Evolutionary conservation across 2,329 filamentous ascomycete genomes (phyloP).

Genomic region (Aspergillus latus): DNA sequence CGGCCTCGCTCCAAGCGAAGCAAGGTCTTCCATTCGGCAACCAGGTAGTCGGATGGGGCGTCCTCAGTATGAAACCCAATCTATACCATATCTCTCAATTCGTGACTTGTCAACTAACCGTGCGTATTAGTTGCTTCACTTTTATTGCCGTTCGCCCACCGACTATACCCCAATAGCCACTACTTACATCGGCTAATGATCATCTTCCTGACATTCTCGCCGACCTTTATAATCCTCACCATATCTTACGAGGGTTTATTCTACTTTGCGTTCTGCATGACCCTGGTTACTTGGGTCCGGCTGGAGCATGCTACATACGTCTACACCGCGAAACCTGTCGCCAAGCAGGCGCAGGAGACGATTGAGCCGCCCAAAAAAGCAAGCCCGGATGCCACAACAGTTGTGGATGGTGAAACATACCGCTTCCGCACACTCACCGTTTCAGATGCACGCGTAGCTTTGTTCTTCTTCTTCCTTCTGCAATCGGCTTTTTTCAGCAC

Average conservation of each 20-base stretch:
- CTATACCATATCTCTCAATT: background rate
- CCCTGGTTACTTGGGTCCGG: constrained; percentile 84
- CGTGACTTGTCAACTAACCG: constrained; percentile 11
- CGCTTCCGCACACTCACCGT: constrained; percentile 69
- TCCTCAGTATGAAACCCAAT: constrained; percentile 59
- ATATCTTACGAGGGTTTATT: constrained; percentile 98
- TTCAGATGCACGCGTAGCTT: constrained; percentile 79
- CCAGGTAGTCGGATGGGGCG: constrained; percentile 79
- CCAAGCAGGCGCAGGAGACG: constrained; percentile 18
- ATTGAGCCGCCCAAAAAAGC: constrained; percentile 28
- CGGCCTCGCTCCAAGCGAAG: constrained; percentile 80
- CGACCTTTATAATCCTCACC: constrained; percentile 90
- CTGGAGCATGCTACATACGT: constrained; percentile 76
- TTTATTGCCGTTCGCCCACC: constrained; percentile 76
- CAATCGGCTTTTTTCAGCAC: constrained; percentile 97
- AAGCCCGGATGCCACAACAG: constrained; percentile 35
- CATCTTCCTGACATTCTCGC: constrained; percentile 89
- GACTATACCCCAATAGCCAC: constrained; percentile 75
- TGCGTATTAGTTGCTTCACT: constrained; percentile 66
- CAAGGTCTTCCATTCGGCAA: constrained; percentile 82
- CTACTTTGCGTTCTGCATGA: constrained; percentile 83
- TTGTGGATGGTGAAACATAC: constrained; percentile 32
- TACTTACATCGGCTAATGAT: constrained; percentile 87
- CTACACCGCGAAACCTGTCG: constrained; percentile 30
- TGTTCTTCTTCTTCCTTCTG: constrained; percentile 93